Evolutionary conservation across 225 moss, liverwort and hornwort species (phyloP).

Genomic region (Marchantia polymorpha): DNA sequence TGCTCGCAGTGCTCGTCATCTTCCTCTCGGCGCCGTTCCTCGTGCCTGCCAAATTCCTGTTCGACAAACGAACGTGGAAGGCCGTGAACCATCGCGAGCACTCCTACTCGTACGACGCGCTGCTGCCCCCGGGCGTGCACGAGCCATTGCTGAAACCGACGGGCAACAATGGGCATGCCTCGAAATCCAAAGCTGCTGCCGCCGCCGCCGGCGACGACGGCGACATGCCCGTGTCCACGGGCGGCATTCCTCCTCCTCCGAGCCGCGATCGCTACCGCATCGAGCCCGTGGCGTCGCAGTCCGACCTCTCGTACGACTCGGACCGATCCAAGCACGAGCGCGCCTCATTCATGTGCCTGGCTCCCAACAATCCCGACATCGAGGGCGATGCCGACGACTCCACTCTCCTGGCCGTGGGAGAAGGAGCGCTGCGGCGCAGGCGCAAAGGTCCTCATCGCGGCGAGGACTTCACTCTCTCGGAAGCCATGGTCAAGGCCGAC

Average conservation of each 20-base stretch:
- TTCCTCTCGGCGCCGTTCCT: slow-evolving; percentile 66
- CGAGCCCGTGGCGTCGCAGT: not conserved
- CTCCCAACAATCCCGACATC: slow-evolving; percentile 35
- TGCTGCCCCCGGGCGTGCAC: not conserved
- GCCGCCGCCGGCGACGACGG: not conserved
- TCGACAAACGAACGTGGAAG: slow-evolving; percentile 26
- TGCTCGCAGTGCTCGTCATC: slow-evolving; percentile 56
- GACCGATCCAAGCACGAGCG: not conserved
- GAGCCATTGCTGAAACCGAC: slow-evolving; percentile 49
- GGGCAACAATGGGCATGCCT: not conserved
- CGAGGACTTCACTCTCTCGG: slow-evolving; percentile 77
- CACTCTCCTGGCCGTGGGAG: slow-evolving; percentile 61
- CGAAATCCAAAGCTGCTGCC: not conserved
- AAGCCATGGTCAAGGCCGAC: slow-evolving; percentile 85
- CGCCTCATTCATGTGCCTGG: slow-evolving; percentile 32
- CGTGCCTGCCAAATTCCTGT: slow-evolving; percentile 55
- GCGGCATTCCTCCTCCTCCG: not conserved
- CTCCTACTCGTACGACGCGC: not conserved
- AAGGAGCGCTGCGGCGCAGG: slow-evolving; percentile 66
- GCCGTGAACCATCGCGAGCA: slow-evolving; percentile 7
- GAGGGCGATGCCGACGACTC: slow-evolving; percentile 59
- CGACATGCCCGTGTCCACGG: not conserved
- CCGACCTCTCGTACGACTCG: not conserved
- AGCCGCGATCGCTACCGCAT: not conserved
- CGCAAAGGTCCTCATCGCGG: slow-evolving; percentile 66